Evolutionary conservation across 129 eudicot genomes (phyloP), one percentile per base, ranked within the genome.

Genomic region (Calendula officinalis): DNA sequence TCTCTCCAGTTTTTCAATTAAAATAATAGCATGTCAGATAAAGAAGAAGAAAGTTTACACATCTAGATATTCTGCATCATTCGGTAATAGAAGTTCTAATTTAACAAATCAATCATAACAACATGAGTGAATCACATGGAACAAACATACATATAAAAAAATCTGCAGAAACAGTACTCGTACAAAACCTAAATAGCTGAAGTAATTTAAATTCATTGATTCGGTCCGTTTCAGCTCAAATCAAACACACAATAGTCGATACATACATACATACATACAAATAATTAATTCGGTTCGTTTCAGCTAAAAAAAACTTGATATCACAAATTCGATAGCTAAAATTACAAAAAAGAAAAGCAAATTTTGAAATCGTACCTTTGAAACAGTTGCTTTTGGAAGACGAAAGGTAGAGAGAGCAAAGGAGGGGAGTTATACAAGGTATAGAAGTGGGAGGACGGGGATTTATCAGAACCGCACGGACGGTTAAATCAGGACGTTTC

Each of bases 21-120:
- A 56, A 60, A 49, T 60, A 60, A 48, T 34, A 1, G n/a, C 12
- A 38, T 49, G 76, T 44, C 76, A 61, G 62, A 49, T 50, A 61
- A 14, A 61, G 45, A 14, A 48, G 35, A 48, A 39, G 37, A 71
- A 61, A 60, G 50, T 60, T 40, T 22, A 71, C 69, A 71, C 40
- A 71, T 61, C 76, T 61, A 61, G 62, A 33, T 40, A 61, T 42
- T 38, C 44, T 34, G 4, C 5, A 32, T 56, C 59, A 59, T 38
- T 35, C 50, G 30, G 56, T 0, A 4, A 2, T 40, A 9, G n/a
- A 3, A 49, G 39, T 45, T 8, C 15, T 9, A 45, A 9, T 39
- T 49, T 14, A 51, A 48, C 43, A 48, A 22, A 48, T 60, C 16
- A 60, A 49, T 46, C 74, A 69, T 39, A 69, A 43, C 32, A 56